A percentile compares a stretch with the other conserved stretches of the same genome.
phyloP scores from a whole-genome alignment of 176 grass and related monocot genomes.

The Musa itinerans region DNA sequence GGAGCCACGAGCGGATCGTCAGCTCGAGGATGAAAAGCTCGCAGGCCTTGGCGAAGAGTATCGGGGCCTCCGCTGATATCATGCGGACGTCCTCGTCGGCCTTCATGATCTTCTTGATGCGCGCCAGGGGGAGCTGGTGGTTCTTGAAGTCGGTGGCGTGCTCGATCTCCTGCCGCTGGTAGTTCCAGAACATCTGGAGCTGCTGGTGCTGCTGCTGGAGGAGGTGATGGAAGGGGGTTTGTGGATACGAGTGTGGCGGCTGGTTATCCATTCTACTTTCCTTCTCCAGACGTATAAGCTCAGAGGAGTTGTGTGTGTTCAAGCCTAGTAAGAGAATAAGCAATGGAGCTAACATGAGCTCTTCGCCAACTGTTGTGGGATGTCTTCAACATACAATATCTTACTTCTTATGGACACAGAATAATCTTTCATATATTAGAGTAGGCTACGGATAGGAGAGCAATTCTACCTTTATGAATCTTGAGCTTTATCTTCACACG shows the following conservation, averaged over 20 bases:
- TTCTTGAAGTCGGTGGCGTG: conserved; percentile 28
- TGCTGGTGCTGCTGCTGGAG: conserved; percentile 30
- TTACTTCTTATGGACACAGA: too few species aligned
- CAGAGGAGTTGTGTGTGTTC: too few species aligned
- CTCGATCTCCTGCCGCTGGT: conserved; percentile 31
- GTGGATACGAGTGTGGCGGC: background rate
- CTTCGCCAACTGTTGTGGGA: too few species aligned
- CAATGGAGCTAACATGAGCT: too few species aligned
- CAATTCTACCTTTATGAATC: too few species aligned
- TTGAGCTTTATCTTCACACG: too few species aligned
- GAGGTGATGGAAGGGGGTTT: conserved; percentile 6
- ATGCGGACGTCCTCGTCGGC: conserved; percentile 31
- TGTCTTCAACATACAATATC: too few species aligned
- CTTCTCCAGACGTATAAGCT: background rate
- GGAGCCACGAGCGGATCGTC: conserved; percentile 31
- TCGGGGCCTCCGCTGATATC: conserved; percentile 30
- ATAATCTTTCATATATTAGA: too few species aligned
- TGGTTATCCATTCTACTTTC: background rate
- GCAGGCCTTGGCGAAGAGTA: conserved; percentile 29
- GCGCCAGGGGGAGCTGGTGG: conserved; percentile 28
- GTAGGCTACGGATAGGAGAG: too few species aligned
- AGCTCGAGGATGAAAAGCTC: conserved; percentile 33
- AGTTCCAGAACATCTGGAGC: conserved; percentile 33
- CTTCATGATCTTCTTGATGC: conserved; percentile 35
- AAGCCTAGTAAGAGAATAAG: too few species aligned